Base-by-base conservation (phyloP, 352 stramenopile genomes). In the Halophytophthora polymorphica region DNA sequence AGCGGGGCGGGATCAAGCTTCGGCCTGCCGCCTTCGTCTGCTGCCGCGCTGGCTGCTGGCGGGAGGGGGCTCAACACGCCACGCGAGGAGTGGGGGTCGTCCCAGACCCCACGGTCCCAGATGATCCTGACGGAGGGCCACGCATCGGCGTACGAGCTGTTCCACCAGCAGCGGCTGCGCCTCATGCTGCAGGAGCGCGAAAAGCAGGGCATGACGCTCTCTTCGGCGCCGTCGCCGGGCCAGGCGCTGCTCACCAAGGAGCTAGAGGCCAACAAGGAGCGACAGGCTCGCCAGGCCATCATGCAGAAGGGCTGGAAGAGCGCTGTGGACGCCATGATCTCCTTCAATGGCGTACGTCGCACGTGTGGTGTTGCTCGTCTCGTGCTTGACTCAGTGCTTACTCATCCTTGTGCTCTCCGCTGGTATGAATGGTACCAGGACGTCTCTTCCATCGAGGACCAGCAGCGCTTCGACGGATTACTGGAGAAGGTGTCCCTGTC, bases 271-370 rank as follows among this genome's bases (percentile, higher is more conserved):
- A 95, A 95, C 64, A 95, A 92, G 42, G 84, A 95, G 51, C 78
- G 83, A 7, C 83, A 93, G 66, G 88, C 88, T 19, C 77, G 82
- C 19, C 84, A 94, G 64, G 82, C 84, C 25, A 92, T 95, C 51
- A 90, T 95, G 80, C 82, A 95, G 19, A 88, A 92, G 61, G 84
- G 84, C 7, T 95, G 84, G 84, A 95, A 90, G 59, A 88, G 79
- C 45, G 84, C 84, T 6, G 82, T 90, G 28, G 80, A 91, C 25
- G 83, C 81, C 17, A 93, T 90, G 77, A 83, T 90, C 51, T 70
- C 67, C 14, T 74, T 86, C 52, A 88, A 77, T 50, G 84, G 68
- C 29, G 79, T 90, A 67, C 57, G 66, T 66, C 11, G 17, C 17
- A 2, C 2, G 19, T 45, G 13, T n/a, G n/a, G n/a, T n/a, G n/a